Evolutionary conservation across 2,329 filamentous ascomycete genomes (phyloP).

Genomic region (Penicillium sp.): DNA sequence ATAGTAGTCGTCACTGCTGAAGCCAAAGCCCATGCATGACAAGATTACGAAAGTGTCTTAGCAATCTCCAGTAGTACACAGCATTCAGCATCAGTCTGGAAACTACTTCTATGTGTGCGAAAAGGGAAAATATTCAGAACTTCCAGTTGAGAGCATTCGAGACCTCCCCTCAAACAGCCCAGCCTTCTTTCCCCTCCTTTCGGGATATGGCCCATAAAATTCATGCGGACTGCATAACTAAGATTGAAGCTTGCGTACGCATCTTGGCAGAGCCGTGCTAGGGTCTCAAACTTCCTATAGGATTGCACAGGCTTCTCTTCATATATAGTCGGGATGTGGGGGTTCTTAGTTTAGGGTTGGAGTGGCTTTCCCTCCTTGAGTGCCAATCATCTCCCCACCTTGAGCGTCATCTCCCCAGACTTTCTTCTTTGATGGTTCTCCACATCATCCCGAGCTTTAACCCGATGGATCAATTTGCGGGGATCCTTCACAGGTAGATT

Average conservation of each 20-base stretch:
- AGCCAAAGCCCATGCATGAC: no score
- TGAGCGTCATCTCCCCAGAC: neutral
- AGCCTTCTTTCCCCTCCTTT: neutral
- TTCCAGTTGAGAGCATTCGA: neutral
- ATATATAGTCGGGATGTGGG: slow-evolving; percentile 13
- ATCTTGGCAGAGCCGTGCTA: neutral
- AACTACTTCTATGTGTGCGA: no score
- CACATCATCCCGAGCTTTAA: slow-evolving; percentile 7
- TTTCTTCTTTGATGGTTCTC: neutral
- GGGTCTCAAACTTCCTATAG: neutral
- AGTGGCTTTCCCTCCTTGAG: slow-evolving; percentile 3
- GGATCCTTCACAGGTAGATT: neutral
- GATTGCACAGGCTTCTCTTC: neutral
- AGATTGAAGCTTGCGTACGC: neutral
- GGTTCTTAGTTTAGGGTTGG: neutral
- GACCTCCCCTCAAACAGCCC: neutral
- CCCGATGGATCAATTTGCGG: neutral
- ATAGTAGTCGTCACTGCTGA: no score
- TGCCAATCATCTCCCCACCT: neutral
- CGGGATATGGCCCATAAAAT: slow-evolving; percentile 7
- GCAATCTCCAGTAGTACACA: no score
- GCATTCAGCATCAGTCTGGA: no score
- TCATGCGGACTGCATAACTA: neutral
- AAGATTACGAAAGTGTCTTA: neutral
- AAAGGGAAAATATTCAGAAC: neutral